A percentile compares a stretch with the other conserved stretches of the same genome.
phyloP scores from a whole-genome alignment of 768 basidiomycete species.

The Lentinula sp. region DNA sequence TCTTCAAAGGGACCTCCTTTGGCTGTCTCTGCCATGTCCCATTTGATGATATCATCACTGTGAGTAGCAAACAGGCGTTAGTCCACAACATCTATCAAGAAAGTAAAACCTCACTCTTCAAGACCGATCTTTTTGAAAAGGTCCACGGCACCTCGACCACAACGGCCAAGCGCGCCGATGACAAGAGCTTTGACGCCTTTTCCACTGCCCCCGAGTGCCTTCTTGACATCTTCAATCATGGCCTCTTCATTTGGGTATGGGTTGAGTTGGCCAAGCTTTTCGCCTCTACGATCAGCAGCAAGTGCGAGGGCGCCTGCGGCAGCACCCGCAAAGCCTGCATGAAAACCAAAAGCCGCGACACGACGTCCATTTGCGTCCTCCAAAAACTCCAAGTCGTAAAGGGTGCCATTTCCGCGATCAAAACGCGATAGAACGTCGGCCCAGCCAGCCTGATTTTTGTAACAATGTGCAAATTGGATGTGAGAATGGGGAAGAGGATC shows the following conservation, averaged over 20 bases:
- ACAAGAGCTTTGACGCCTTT: slow-evolving; percentile 82
- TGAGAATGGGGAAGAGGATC: slow-evolving; percentile 89
- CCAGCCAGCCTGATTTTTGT: slow-evolving; percentile 96
- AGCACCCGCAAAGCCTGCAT: slow-evolving; percentile 98
- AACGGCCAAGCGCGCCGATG: slow-evolving; percentile 93
- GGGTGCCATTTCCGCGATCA: slow-evolving; percentile 69
- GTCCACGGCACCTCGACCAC: slow-evolving; percentile 92
- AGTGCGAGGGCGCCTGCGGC: slow-evolving; percentile 84
- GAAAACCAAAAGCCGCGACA: slow-evolving; percentile 96
- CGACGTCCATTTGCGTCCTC: slow-evolving; percentile 79
- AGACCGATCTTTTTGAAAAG: slow-evolving; percentile 96
- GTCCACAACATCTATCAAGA: neutral
- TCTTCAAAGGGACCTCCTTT: slow-evolving; percentile 96
- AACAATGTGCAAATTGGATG: slow-evolving; percentile 98
- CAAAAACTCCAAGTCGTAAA: slow-evolving; percentile 96
- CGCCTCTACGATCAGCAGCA: slow-evolving; percentile 57
- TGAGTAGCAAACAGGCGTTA: neutral
- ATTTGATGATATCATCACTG: slow-evolving; percentile 92
- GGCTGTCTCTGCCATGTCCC: slow-evolving; percentile 96
- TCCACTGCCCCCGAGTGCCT: slow-evolving; percentile 57
- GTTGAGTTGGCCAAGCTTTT: slow-evolving; percentile 59
- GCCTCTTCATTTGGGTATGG: slow-evolving; percentile 81
- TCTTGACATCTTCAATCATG: slow-evolving; percentile 75
- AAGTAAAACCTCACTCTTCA: slow-evolving; percentile 61
- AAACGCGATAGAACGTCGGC: slow-evolving; percentile 80